These are phyloP conservation scores for Rhododendron vialii DNA, from an alignment of 148 eudicot species.

Conservation along the genomic window DNA sequence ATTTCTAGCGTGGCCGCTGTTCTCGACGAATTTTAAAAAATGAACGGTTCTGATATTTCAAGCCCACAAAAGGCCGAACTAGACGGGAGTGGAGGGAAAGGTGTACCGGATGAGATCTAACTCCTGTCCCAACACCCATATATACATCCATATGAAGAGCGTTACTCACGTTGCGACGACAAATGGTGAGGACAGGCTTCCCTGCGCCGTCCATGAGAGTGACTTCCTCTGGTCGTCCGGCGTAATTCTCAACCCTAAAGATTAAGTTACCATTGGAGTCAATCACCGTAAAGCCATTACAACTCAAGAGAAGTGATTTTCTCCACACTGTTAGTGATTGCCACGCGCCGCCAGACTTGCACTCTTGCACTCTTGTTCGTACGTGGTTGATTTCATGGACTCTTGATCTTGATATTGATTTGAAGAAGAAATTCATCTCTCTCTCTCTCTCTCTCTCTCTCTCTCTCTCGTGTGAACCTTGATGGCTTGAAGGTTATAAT, in stretches of 20 bases:
- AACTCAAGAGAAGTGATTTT: constrained; percentile 56
- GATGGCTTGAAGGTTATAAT: not conserved
- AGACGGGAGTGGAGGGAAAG: no score
- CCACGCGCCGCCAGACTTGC: not conserved
- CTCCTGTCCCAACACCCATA: no score
- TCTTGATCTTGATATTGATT: constrained; percentile 14
- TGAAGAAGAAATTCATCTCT: constrained; percentile 27
- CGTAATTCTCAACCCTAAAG: constrained; percentile 76
- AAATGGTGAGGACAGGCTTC: constrained; percentile 43
- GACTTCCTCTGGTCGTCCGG: constrained; percentile 35
- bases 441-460: not conserved
- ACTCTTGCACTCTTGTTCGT: not conserved
- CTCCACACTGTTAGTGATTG: constrained; percentile 74
- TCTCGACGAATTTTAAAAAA: no score
- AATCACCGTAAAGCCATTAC: constrained; percentile 72
- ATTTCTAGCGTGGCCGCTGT: no score
- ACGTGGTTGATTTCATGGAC: constrained; percentile 18
- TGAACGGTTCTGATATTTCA: no score
- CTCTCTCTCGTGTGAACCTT: not conserved
- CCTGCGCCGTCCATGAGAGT: constrained; percentile 77
- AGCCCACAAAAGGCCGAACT: no score
- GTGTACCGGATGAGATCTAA: no score
- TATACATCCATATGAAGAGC: no score
- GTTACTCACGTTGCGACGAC: constrained; percentile 52
- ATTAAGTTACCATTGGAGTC: constrained; percentile 53